Base-by-base conservation (phyloP, 345 rosid species). In the Citropsis articulata region DNA sequence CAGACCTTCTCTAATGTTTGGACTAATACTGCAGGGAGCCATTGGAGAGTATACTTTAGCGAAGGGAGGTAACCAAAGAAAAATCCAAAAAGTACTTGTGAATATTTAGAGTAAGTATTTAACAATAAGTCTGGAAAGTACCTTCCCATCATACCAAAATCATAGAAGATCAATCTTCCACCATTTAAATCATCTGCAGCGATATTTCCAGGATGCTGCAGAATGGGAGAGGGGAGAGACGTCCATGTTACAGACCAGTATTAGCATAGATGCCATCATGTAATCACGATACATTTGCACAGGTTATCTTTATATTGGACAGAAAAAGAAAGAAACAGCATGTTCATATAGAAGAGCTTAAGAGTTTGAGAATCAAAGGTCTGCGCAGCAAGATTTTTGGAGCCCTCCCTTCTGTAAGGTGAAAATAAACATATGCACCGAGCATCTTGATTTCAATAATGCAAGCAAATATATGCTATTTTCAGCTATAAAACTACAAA, bases 81-180 rank as follows among this genome's bases (percentile, higher is more conserved):
- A 75, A 66, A 27, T 78, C 59, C 70, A 30, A 42, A 77, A 78
- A 61, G 21, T 36, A 61, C 36, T 36, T 64, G 7, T 22, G 7
- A 66, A 73, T 28, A 50, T 40, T 38, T 27, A 13, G 30, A 16
- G 24, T 25, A 76, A 68, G 42, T 13, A 75, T 74, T 67, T 75
- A 67, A 45, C 7, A 77, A 30, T 24, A 42, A 59, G 75, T 57
- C 30, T 61, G 72, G 66, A 83, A 70, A 78, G 56, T 88, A 96
- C 99, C 99, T 93, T 84, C 99, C 99, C 99, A 96, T 93, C 99
- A 96, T 96, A 77, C 99, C 99, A 81, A 96, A 96, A 83, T 96
- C 99, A 80, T 96, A 96, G 86, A 96, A 92, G 82, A 96, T 96
- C 82, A 96, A 88, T 78, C 99, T 84, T 77, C 99, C 99, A 18